A percentile compares a stretch with the other conserved stretches of the same genome.
These are phyloP conservation scores for Penicillium sp. DNA, from an alignment of 2,329 filamentous ascomycete genomes.

Conservation along the genomic window DNA sequence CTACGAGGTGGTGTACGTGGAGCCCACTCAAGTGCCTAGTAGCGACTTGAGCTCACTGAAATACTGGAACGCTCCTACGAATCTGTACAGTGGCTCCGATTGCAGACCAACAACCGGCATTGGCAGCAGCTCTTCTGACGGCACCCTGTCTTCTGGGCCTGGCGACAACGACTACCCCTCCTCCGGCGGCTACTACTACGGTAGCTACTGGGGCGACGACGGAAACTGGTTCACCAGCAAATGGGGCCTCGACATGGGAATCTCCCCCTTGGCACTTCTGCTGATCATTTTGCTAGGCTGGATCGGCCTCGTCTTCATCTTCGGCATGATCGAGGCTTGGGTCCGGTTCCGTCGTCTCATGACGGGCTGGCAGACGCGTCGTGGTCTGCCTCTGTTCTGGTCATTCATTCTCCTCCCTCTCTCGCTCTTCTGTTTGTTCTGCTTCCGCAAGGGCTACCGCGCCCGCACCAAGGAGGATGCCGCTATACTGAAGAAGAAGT, in stretches of 20 bases:
- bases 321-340: slow-evolving; percentile 31
- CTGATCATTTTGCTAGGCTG: slow-evolving; percentile 27
- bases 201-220: slow-evolving; percentile 11
- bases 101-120: slow-evolving; percentile 15
- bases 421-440: slow-evolving; percentile 22
- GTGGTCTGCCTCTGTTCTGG: slow-evolving; percentile 33
- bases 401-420: slow-evolving; percentile 24
- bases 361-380: slow-evolving; percentile 34
- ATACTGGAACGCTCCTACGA: slow-evolving; percentile 12
- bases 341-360: slow-evolving; percentile 33
- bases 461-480: slow-evolving; percentile 29
- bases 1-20: slow-evolving; percentile 25
- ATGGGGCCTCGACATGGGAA: slow-evolving; percentile 16
- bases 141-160: not conserved
- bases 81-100: slow-evolving; percentile 13
- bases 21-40: slow-evolving; percentile 30
- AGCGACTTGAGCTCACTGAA: slow-evolving; percentile 22
- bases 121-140: not conserved
- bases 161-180: not conserved
- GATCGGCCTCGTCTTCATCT: slow-evolving; percentile 27
- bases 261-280: slow-evolving; percentile 26
- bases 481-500: slow-evolving; percentile 23
- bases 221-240: slow-evolving; percentile 25
- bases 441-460: slow-evolving; percentile 28
- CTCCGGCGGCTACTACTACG: slow-evolving; percentile 6